Evolutionary conservation across 306 rosid species (phyloP).

Genomic region (Albizia julibrissin): DNA sequence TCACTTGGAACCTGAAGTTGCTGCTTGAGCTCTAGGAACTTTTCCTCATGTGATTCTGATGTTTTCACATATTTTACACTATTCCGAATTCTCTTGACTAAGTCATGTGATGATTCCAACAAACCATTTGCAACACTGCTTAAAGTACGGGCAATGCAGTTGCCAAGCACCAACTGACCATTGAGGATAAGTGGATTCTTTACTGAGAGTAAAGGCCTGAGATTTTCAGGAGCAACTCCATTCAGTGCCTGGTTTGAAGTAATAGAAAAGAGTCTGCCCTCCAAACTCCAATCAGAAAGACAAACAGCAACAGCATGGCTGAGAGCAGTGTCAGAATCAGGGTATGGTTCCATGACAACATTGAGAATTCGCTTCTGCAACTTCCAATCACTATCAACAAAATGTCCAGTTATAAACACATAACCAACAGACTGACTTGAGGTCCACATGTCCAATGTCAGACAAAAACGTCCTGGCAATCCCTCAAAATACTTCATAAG

Average conservation of each 20-base stretch:
- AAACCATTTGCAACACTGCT: conserved; percentile 73
- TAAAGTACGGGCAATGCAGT: conserved; percentile 79
- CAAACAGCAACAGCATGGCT: conserved; percentile 90
- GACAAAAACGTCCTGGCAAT: conserved; percentile 83
- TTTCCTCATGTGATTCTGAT: conserved; percentile 84
- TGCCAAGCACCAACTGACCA: conserved; percentile 79
- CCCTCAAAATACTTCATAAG: conserved; percentile 67
- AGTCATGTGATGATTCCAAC: conserved; percentile 50
- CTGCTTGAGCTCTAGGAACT: conserved; percentile 77
- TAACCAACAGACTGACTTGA: conserved; percentile 86
- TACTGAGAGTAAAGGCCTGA: conserved; percentile 72
- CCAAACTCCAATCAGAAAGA: conserved; percentile 88
- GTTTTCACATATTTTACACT: conserved; percentile 90
- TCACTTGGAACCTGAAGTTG: conserved; percentile 94
- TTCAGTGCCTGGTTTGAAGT: conserved; percentile 53
- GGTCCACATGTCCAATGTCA: conserved; percentile 82
- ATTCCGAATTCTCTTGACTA: conserved; percentile 68
- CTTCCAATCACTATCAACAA: conserved; percentile 91
- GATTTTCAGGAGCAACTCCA: conserved; percentile 65
- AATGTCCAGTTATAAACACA: conserved; percentile 87
- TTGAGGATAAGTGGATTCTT: conserved; percentile 83
- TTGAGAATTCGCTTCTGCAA: conserved; percentile 79
- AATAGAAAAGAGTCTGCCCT: conserved; percentile 77
- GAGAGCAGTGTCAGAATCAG: conserved; percentile 74
- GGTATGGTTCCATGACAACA: conserved; percentile 95